Evolutionary conservation across 1,139 yeast species (phyloP).

Genomic region (Taphrina deformans): DNA sequence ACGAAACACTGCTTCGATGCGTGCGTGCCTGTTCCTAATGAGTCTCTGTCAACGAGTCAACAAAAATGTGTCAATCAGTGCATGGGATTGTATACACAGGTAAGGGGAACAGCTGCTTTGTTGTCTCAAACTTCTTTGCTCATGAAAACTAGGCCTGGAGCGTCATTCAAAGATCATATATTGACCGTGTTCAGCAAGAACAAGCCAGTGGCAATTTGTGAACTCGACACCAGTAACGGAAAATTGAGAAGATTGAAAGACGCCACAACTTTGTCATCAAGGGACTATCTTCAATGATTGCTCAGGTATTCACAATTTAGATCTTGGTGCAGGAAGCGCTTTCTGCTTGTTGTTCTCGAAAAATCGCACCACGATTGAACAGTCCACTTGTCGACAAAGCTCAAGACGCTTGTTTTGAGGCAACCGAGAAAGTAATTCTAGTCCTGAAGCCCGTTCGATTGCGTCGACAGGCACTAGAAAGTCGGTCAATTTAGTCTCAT

Average conservation of each 20-base stretch:
- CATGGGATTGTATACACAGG: constrained; percentile 19
- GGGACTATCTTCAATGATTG: too few relatives aligned
- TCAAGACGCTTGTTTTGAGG: constrained; percentile 62
- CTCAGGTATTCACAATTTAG: neutral
- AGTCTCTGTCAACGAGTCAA: constrained; percentile 52
- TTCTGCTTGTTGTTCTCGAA: constrained; percentile 54
- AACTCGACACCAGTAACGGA: neutral
- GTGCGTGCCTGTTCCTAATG: constrained; percentile 63
- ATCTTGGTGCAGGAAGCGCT: constrained; percentile 47
- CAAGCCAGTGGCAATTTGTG: constrained; percentile 15
- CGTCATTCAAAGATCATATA: constrained; percentile 48
- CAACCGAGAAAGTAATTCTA: constrained; percentile 71
- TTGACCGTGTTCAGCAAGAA: constrained; percentile 49
- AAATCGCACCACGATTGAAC: constrained; percentile 81
- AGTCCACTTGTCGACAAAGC: constrained; percentile 75
- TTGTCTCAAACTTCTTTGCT: too few relatives aligned
- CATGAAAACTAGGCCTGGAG: constrained; percentile 97
- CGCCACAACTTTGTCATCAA: too few relatives aligned
- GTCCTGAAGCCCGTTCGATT: constrained; percentile 68
- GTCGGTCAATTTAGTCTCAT: constrained; percentile 64
- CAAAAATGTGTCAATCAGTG: constrained; percentile 42
- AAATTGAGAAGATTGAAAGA: too few relatives aligned
- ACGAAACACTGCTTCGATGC: constrained; percentile 84
- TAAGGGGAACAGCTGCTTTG: constrained; percentile 49
- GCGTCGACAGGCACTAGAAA: constrained; percentile 91